Evolutionary conservation across 169 alveolate genomes (phyloP).

Genomic region (Babesia ovata): DNA sequence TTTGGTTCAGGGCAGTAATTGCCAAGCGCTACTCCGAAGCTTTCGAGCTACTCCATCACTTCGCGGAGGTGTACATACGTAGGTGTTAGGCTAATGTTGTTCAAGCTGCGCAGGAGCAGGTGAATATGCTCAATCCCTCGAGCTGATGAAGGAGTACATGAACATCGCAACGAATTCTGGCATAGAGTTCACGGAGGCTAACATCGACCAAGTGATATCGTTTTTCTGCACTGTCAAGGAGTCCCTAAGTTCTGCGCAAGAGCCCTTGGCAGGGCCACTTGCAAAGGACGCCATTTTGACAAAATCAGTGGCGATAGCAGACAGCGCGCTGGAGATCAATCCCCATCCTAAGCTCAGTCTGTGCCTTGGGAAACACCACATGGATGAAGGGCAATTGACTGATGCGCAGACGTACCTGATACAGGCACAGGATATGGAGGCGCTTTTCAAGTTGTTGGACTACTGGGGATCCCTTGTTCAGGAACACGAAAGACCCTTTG

Average conservation of each 20-base stretch:
- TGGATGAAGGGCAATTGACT: constrained; percentile 6
- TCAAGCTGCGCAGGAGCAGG: constrained; percentile 16
- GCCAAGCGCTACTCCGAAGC: constrained; percentile 58
- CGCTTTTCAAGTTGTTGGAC: constrained; percentile 10
- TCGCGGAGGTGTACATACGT: constrained; percentile 52
- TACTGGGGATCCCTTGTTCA: constrained; percentile 42
- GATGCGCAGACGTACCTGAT: constrained; percentile 57
- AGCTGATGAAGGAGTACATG: constrained; percentile 41
- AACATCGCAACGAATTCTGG: constrained; percentile 16
- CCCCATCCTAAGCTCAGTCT: background rate
- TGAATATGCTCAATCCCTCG: constrained; percentile 32
- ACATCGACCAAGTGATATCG: constrained; percentile 5
- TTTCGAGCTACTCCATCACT: constrained; percentile 40
- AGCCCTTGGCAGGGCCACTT: constrained; percentile 11
- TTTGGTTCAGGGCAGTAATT: background rate
- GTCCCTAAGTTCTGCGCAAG: background rate
- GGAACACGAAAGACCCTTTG: constrained; percentile 45
- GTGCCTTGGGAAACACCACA: constrained; percentile 34
- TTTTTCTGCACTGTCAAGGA: background rate
- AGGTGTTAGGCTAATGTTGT: background rate
- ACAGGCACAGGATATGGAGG: constrained; percentile 58
- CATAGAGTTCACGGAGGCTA: background rate
- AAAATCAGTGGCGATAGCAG: background rate
- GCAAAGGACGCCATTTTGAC: constrained; percentile 2
- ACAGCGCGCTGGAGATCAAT: constrained; percentile 20